Conservation (phyloP, 73 alveolate species). For the Stentor roeselii region DNA sequence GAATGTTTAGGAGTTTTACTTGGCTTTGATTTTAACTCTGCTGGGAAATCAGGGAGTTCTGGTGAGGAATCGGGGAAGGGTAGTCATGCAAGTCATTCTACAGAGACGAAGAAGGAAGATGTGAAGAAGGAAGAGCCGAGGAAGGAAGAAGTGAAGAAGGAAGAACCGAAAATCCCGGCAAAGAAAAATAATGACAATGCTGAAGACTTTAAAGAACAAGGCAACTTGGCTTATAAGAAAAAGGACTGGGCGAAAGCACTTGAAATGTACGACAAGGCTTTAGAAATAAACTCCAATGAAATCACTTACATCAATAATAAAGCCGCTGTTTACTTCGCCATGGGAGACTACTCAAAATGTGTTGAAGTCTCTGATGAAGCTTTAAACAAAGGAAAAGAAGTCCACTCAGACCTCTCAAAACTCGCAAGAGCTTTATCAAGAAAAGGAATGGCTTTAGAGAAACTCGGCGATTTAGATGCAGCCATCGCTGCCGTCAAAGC, state of each 20-base stretch:
- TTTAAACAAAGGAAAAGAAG: conserved; percentile 58
- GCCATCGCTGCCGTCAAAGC: conserved; percentile 63
- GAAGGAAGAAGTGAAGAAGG: conserved; percentile 60
- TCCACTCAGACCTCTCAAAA: conserved; percentile 50
- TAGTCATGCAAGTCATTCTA: conserved; percentile 6
- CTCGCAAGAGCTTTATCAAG: conserved; percentile 62
- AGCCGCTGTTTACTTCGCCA: conserved; percentile 89
- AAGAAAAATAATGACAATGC: conserved; percentile 42
- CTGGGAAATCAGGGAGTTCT: neutral
- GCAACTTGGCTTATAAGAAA: conserved; percentile 83
- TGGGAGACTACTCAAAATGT: conserved; percentile 77
- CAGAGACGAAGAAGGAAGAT: conserved; percentile 36
- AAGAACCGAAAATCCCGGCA: conserved; percentile 30
- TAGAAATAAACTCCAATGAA: conserved; percentile 73
- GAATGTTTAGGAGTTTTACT: conserved; percentile 49
- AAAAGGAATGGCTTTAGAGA: conserved; percentile 73
- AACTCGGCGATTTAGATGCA: conserved; percentile 53
- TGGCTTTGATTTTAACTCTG: conserved; percentile 24
- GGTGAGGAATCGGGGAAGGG: neutral
- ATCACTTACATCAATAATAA: conserved; percentile 68
- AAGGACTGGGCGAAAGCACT: conserved; percentile 87
- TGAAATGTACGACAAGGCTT: conserved; percentile 77
- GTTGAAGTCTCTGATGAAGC: conserved; percentile 78
- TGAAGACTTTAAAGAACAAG: conserved; percentile 77
- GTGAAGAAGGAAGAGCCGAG: conserved; percentile 49